Evolutionary conservation across 2,329 filamentous ascomycete genomes (phyloP), one percentile per base, ranked within the genome.

Genomic region (Aureobasidium subglaciale): DNA sequence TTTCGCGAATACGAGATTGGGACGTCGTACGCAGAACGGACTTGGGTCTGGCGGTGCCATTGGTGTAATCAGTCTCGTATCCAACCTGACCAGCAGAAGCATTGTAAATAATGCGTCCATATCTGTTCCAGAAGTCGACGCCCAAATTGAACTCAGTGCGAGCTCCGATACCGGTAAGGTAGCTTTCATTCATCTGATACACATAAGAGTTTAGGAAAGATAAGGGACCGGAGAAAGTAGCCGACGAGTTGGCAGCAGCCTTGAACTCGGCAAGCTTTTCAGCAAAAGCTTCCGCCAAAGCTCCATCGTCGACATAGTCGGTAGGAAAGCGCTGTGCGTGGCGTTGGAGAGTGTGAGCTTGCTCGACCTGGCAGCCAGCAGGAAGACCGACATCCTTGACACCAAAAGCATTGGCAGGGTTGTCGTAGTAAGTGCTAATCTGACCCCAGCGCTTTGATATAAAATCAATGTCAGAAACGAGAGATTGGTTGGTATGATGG

Each of bases 281-380:
- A 1, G 70, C 75, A 58, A 82, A 82, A 11, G 66, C 62, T 41
- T 71, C 70, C 59, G 80, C 73, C 59, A 77, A 78, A 20, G 59
- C 61, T 1, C 76, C 78, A 60, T 82, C 79, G 58, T 79, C 71
- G 25, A 67, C 68, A 57, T 66, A 69, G 16, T 68, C 43, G 0
- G 73, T 77, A 3, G 77, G 76, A 40, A 79, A 81, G 22, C 79
- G 73, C 58, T 82, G 70, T 1, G 77, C 76, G 64, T 82, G 80
- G 25, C 80, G 73, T 62, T 82, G 78, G 15, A 83, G 70, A 5
- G 73, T 68, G 60, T 81, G 78, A 0, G 71, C 77, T 63, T 81
- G 77, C 57, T 78, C 75, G 55, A 82, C 67, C 63, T 80, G 78
- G 65, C 80, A 82, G n/a, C 77, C 77, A 43, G 73, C 67, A 0